These are phyloP conservation scores for Diphasiastrum complanatum DNA, from an alignment of 83 land plant species.

Conservation along the genomic window DNA sequence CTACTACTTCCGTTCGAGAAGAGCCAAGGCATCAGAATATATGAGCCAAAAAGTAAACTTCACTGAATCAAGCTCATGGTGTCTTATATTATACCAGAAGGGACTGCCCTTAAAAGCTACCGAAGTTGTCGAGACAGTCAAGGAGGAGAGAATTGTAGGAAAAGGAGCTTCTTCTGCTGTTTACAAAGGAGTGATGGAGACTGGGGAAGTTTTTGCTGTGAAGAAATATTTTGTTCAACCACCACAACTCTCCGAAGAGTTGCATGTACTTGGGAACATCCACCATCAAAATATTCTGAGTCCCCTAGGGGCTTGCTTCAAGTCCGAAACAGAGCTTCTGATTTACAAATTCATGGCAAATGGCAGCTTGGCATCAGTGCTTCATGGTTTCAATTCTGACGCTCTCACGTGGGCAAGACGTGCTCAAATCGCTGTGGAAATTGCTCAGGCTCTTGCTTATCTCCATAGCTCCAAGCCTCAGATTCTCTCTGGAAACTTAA, in stretches of 20 bases:
- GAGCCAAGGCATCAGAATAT: too few relatives aligned
- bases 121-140: slow-evolving; percentile 21
- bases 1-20: too few relatives aligned
- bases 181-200: slow-evolving; percentile 18
- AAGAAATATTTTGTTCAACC: too few relatives aligned
- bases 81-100: too few relatives aligned
- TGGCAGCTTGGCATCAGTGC: slow-evolving; percentile 19
- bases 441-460: slow-evolving; percentile 29
- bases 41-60: too few relatives aligned
- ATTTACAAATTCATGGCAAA: slow-evolving; percentile 33
- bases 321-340: slow-evolving; percentile 19
- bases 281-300: slow-evolving; percentile 31
- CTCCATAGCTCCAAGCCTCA: slow-evolving; percentile 27
- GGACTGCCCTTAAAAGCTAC: slow-evolving; percentile 11
- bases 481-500: not conserved
- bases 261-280: slow-evolving; percentile 19
- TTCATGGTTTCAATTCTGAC: slow-evolving; percentile 7
- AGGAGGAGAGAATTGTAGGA: slow-evolving; percentile 22
- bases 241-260: not conserved
- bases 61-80: too few relatives aligned
- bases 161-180: slow-evolving; percentile 15
- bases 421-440: slow-evolving; percentile 22
- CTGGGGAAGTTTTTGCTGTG: slow-evolving; percentile 20
- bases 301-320: slow-evolving; percentile 28
- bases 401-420: slow-evolving; percentile 34